A percentile compares a stretch with the other conserved stretches of the same genome.
These are phyloP conservation scores for Fusarium piperis DNA, from an alignment of 2,329 filamentous ascomycete species.

Conservation along the genomic window DNA sequence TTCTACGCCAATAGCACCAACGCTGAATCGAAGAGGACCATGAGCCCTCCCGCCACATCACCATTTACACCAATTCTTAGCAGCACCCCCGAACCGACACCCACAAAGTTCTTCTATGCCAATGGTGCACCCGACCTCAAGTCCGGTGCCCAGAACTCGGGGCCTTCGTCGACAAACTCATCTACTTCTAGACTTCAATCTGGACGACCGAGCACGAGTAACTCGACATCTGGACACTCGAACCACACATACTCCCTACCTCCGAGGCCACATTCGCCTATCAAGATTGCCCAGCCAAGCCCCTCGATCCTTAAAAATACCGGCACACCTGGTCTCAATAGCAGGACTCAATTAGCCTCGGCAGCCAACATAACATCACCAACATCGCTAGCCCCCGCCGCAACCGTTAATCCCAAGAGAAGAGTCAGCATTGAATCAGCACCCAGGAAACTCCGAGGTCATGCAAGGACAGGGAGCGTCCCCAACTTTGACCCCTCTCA, in stretches of 20 bases:
- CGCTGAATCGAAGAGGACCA: slow-evolving; percentile 51
- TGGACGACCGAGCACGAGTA: slow-evolving; percentile 51
- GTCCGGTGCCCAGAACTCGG: slow-evolving; percentile 50
- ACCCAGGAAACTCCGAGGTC: slow-evolving; percentile 47
- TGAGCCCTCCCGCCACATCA: slow-evolving; percentile 42
- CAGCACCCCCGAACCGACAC: slow-evolving; percentile 50
- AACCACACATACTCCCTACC: slow-evolving; percentile 31
- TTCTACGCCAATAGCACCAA: slow-evolving; percentile 65
- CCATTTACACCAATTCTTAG: slow-evolving; percentile 48
- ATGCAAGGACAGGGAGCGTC: slow-evolving; percentile 55
- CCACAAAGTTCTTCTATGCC: slow-evolving; percentile 79
- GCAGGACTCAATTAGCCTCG: slow-evolving; percentile 48
- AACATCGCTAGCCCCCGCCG: slow-evolving; percentile 48
- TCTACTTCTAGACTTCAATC: slow-evolving; percentile 54
- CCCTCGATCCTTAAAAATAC: slow-evolving; percentile 36
- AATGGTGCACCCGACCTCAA: slow-evolving; percentile 67
- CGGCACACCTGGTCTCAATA: slow-evolving; percentile 24
- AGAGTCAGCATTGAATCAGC: slow-evolving; percentile 56
- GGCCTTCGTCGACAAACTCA: slow-evolving; percentile 58
- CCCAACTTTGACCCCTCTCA: slow-evolving; percentile 49
- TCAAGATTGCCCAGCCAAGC: slow-evolving; percentile 50
- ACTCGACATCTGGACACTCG: slow-evolving; percentile 35
- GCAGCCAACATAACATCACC: slow-evolving; percentile 49
- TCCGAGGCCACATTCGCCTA: slow-evolving; percentile 62
- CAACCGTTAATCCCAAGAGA: slow-evolving; percentile 47